These are phyloP conservation scores for Epichloe sp. DNA, from an alignment of 2,329 filamentous ascomycete genomes.

Conservation along the genomic window DNA sequence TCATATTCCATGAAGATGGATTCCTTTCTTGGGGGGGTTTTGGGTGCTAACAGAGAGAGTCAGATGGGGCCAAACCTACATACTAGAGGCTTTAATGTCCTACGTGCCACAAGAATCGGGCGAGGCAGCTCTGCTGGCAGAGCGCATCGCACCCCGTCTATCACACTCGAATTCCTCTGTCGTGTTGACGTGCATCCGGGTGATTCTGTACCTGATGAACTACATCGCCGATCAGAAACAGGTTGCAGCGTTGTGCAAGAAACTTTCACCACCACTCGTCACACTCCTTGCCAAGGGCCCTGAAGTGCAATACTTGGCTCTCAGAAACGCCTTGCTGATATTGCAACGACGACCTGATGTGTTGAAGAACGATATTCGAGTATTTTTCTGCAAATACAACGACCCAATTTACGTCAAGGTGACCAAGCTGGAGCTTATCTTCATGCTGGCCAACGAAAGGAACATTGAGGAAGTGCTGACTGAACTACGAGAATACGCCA, in stretches of 20 bases:
- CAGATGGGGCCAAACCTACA: conserved; percentile 98
- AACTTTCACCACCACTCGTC: conserved; percentile 87
- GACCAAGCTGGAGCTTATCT: conserved; percentile 95
- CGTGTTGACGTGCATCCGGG: conserved; percentile 88
- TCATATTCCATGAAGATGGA: neutral
- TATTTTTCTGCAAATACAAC: conserved; percentile 99
- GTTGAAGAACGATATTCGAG: conserved; percentile 86
- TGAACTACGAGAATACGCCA: conserved; percentile 90
- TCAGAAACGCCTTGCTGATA: conserved; percentile 88
- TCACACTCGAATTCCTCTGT: conserved; percentile 96
- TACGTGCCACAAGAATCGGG: conserved; percentile 87
- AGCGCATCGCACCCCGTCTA: conserved; percentile 86
- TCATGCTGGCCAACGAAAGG: conserved; percentile 91
- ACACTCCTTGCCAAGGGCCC: conserved; percentile 91
- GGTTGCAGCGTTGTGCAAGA: conserved; percentile 74
- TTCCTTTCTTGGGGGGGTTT: neutral
- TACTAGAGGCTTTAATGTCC: conserved; percentile 92
- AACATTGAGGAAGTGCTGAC: conserved; percentile 94
- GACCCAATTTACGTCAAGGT: conserved; percentile 99
- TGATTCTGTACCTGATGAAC: conserved; percentile 96
- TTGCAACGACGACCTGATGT: conserved; percentile 88
- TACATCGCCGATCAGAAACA: conserved; percentile 90
- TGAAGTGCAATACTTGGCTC: conserved; percentile 93
- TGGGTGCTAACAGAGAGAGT: neutral
- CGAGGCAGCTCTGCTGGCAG: conserved; percentile 80